Evolutionary conservation across 257 asterid genomes (phyloP).

Genomic region (Scutellaria baicalensis): DNA sequence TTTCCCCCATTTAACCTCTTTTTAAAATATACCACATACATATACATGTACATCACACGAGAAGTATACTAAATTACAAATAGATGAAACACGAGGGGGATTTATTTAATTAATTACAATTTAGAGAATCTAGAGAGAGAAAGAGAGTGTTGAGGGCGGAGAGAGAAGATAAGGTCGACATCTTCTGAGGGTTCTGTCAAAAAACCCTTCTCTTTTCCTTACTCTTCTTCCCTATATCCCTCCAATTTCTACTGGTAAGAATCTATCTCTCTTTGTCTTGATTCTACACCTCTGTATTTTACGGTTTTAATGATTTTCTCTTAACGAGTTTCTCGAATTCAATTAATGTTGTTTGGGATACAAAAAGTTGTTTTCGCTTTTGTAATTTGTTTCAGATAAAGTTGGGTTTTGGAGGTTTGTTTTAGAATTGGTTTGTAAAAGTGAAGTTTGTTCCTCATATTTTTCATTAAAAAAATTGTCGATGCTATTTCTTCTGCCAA

Average conservation of each 20-base stretch:
- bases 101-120: no score
- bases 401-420: not conserved
- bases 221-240: not conserved
- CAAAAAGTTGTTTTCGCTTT: not conserved
- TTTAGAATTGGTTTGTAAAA: not conserved
- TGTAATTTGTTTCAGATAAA: not conserved
- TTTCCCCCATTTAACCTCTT: no score
- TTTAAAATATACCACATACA: no score
- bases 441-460: not conserved
- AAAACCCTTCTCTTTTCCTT: conserved; percentile 18
- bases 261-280: not conserved
- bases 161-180: no score
- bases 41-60: no score
- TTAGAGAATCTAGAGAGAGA: no score
- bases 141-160: no score
- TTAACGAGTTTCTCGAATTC: conserved; percentile 7
- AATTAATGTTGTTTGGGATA: not conserved
- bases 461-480: not conserved
- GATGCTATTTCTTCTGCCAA: not conserved
- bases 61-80: no score
- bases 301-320: not conserved
- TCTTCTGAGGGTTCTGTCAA: no score
- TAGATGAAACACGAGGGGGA: no score
- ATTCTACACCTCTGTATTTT: not conserved
- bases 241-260: not conserved